Evolutionary conservation across 2,329 filamentous ascomycete genomes (phyloP).

Genomic region (Leptosphaerulina australis): DNA sequence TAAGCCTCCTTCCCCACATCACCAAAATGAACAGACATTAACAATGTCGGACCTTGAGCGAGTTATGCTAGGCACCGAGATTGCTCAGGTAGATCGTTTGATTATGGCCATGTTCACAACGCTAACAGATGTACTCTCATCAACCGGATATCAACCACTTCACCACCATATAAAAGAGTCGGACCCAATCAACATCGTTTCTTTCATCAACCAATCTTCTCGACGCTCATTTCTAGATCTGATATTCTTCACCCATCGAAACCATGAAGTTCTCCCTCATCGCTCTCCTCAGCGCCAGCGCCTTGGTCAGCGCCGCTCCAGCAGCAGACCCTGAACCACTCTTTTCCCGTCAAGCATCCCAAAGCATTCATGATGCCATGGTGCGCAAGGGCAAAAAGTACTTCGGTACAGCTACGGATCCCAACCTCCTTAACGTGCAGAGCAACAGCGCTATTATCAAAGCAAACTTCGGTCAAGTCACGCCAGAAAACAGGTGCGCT

Average conservation of each 20-base stretch:
- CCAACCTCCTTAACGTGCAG: conserved; percentile 58
- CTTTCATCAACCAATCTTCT: background rate
- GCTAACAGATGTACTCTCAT: background rate
- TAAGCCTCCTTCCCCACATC: conserved; percentile 8
- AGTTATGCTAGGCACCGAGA: background rate
- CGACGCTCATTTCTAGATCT: background rate
- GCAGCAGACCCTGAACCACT: conserved; percentile 40
- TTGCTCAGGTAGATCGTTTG: background rate
- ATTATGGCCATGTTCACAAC: background rate
- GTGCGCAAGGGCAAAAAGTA: conserved; percentile 70
- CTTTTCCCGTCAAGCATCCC: conserved; percentile 40
- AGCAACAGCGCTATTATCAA: conserved; percentile 64
- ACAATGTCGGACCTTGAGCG: background rate
- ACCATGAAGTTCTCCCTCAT: conserved; percentile 43
- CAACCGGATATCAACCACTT: background rate
- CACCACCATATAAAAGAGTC: background rate
- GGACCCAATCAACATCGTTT: background rate
- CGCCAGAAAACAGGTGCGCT: conserved; percentile 64
- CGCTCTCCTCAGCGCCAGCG: conserved; percentile 37
- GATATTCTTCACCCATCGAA: background rate
- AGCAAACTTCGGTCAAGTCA: conserved; percentile 68
- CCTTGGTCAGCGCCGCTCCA: conserved; percentile 35
- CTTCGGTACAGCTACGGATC: conserved; percentile 66
- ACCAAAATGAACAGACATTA: background rate
- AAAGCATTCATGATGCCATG: conserved; percentile 63